Evolutionary conservation across 139 green algal genomes (phyloP).

Genomic region (Deuterostichococcus epilithicus): DNA sequence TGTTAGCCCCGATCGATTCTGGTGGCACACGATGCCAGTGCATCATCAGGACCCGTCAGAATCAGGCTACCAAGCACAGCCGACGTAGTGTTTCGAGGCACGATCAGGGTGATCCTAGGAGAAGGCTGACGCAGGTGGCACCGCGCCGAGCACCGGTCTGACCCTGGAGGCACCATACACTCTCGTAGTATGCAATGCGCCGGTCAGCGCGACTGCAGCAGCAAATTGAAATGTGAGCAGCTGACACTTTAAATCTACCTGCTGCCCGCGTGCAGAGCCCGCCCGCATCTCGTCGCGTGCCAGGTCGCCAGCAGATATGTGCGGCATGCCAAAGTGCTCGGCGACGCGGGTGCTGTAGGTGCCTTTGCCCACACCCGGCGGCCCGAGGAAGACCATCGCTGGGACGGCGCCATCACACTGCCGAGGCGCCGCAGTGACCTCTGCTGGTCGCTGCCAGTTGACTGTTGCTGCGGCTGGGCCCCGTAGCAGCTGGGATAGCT

Average conservation of each 20-base stretch:
- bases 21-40: too few relatives aligned
- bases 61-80: too few relatives aligned
- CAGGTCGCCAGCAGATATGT: constrained; percentile 94
- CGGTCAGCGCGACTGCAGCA: neutral
- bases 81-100: too few relatives aligned
- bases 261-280: constrained; percentile 51
- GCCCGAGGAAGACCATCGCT: constrained; percentile 38
- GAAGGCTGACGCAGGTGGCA: too few relatives aligned
- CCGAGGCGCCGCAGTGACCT: neutral
- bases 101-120: too few relatives aligned
- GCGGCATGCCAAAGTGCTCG: constrained; percentile 67
- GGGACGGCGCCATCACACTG: neutral
- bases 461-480: neutral
- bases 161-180: too few relatives aligned
- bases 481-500: neutral
- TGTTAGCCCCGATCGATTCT: too few relatives aligned
- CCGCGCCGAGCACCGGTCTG: too few relatives aligned
- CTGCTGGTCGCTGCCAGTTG: neutral
- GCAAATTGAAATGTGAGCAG: neutral
- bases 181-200: too few relatives aligned
- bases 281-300: constrained; percentile 83
- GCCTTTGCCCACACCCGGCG: constrained; percentile 90
- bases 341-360: constrained; percentile 87
- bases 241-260: constrained; percentile 40
- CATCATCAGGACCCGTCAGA: too few relatives aligned